phyloP scores from a whole-genome alignment of 208 protist genomes.

The Naegleria gruberi region DNA sequence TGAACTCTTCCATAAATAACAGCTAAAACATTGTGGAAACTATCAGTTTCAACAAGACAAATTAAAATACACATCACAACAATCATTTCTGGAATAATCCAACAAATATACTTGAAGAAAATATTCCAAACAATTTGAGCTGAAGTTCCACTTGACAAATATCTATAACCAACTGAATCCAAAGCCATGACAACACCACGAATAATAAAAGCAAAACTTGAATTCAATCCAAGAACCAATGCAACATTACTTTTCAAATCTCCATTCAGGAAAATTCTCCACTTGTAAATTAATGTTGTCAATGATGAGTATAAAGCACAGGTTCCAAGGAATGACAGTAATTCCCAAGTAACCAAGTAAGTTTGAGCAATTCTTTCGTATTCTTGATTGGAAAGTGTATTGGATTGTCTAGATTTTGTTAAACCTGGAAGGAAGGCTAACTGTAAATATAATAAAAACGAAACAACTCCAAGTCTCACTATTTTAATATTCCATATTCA shows the following conservation, averaged over 20 bases:
- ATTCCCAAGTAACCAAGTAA: background rate
- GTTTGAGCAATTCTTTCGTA: background rate
- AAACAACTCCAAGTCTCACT: background rate
- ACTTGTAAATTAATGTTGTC: background rate
- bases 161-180: background rate
- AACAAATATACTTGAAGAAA: conserved; percentile 15
- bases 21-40: background rate
- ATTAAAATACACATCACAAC: background rate
- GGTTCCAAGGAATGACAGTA: background rate
- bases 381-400: background rate
- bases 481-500: too few species aligned
- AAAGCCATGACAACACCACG: background rate
- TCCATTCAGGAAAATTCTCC: background rate
- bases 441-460: conserved; percentile 6
- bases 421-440: background rate
- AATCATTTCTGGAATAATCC: background rate
- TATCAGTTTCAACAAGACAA: background rate
- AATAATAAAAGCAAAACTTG: background rate
- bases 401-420: background rate
- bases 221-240: background rate
- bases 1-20: background rate
- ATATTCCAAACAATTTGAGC: conserved; percentile 7
- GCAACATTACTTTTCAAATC: background rate
- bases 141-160: background rate
- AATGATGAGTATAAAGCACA: background rate